Conservation (phyloP, 176 grass and related monocot species). For the Triticum timopheevii region DNA sequence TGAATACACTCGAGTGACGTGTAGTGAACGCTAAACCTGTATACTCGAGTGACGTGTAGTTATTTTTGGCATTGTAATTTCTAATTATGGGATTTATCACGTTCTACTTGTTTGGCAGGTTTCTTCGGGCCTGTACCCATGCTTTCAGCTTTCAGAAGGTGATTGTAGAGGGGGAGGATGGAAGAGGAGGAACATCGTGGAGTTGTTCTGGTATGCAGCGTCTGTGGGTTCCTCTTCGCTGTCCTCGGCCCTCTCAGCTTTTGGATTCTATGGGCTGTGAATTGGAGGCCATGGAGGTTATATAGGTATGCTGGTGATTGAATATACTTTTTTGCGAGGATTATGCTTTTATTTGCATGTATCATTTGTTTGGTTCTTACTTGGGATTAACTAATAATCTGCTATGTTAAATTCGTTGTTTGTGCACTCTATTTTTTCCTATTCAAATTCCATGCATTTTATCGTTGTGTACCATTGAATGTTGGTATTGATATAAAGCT, state of each 20-base stretch:
- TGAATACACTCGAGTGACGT: no score
- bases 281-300: conserved; percentile 99
- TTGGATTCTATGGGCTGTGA: conserved; percentile 93
- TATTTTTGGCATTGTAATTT: conserved; percentile 6
- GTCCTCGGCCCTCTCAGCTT: conserved; percentile 89
- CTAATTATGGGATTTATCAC: conserved; percentile 11
- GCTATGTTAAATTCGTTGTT: conserved; percentile 3
- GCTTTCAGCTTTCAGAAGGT: conserved; percentile 61
- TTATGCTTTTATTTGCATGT: conserved; percentile 9
- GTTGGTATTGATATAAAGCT: not conserved
- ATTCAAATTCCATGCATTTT: not conserved
- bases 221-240: conserved; percentile 85
- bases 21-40: conserved; percentile 1
- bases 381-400: not conserved
- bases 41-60: conserved; percentile 19
- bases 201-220: conserved; percentile 76
- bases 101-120: conserved; percentile 32
- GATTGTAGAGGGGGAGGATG: conserved; percentile 61
- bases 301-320: conserved; percentile 58
- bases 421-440: conserved; percentile 8
- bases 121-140: conserved; percentile 34
- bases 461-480: conserved; percentile 15
- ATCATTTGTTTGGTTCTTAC: conserved; percentile 37
- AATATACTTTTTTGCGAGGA: not conserved
- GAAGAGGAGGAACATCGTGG: conserved; percentile 69